Base-by-base conservation (phyloP, 2,329 filamentous ascomycete species). In the Phialophora tarda region DNA sequence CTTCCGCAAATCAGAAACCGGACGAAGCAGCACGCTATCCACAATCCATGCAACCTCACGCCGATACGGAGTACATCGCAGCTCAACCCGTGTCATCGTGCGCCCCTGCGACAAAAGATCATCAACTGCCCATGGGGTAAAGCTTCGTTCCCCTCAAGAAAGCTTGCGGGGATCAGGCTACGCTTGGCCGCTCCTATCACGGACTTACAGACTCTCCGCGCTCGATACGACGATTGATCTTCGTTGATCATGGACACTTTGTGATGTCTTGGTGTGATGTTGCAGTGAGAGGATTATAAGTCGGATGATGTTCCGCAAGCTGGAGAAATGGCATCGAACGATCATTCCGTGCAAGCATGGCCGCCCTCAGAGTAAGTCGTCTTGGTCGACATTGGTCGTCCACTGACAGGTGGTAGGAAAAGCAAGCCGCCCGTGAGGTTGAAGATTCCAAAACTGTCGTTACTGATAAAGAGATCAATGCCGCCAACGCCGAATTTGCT, bases 391-490 rank as follows among this genome's bases (percentile, higher is more conserved):
- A 34, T 8, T 38, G 26, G 6, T 51, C 5, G n/a, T 8, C 21
- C 11, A 17, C 38, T 60, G 23, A 60, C 58, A n/a, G 34, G 10
- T 8, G 10, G 11, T 34, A 63, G 61, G 61, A 63, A 23, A 63
- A 63, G 32, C 21, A 50, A 11, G 12, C 28, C 23, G 23, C 44
- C 10, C 53, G 51, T 26, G 53, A 63, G 32, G 24, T 63, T 7
- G 54, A 51, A 44, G 95, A 99, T 84, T 86, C 95, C 71, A 72
- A 97, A 73, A 86, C 88, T 59, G 95, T 95, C 82, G 94, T 99
- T 72, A 93, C 96, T 84, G 93, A 98, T 73, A 82, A 86, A 57
- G 94, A 98, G 65, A 84, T 95, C 75, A 96, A 93, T 80, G 95
- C 53, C 11, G 61, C 23, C 41, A 63, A 63, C 21, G 61, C 54